A percentile compares a stretch with the other conserved stretches of the same genome.
Conservation (phyloP, 129 eudicot species). For the Flaveria bidentis region DNA sequence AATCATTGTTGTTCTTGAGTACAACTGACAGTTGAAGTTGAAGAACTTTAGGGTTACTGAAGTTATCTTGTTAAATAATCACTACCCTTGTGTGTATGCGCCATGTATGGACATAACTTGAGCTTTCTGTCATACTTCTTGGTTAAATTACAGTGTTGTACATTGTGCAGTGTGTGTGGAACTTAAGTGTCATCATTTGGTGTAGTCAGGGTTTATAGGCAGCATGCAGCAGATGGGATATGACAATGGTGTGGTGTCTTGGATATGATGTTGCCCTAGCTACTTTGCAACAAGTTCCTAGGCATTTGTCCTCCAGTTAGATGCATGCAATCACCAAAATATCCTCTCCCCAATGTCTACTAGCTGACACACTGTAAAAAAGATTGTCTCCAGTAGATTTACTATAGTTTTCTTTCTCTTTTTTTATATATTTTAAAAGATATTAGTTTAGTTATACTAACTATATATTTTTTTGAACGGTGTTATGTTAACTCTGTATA, state of each 20-base stretch:
- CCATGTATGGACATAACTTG: not conserved
- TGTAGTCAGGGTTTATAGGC: not conserved
- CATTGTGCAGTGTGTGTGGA: conserved; percentile 7
- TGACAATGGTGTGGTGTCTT: conserved; percentile 28
- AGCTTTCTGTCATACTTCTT: not conserved
- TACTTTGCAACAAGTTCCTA: conserved; percentile 31
- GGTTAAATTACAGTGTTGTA: not conserved
- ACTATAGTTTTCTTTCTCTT: not conserved
- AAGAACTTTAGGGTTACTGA: not conserved
- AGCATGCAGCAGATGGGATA: conserved; percentile 25
- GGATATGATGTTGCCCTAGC: conserved; percentile 31
- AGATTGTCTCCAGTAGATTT: not conserved
- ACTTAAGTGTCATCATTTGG: not conserved
- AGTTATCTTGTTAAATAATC: too few species aligned
- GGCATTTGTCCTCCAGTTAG: conserved; percentile 20
- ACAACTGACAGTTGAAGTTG: not conserved
- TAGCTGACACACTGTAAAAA: not conserved
- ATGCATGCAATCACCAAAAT: conserved; percentile 28
- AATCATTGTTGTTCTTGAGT: not conserved
- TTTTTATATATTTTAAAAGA: not conserved
- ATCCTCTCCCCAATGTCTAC: conserved; percentile 13
- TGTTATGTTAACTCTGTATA: too few species aligned
- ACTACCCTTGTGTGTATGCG: not conserved
- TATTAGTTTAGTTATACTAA: too few species aligned
- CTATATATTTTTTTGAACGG: too few species aligned